phyloP scores from a whole-genome alignment of 2,329 filamentous ascomycete genomes.

The Fusarium duplospermum region DNA sequence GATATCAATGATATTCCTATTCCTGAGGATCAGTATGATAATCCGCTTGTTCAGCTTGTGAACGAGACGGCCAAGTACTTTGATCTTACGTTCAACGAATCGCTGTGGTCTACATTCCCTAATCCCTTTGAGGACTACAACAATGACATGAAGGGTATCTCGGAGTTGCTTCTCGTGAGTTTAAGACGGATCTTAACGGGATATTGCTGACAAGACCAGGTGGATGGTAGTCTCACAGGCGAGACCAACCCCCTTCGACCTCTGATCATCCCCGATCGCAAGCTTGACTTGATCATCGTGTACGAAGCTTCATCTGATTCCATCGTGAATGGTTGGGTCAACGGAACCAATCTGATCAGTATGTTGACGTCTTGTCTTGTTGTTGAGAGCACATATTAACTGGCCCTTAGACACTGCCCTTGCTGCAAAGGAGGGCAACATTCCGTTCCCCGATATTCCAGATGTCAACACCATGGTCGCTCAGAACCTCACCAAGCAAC shows the following conservation, averaged over 20 bases:
- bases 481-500: conserved; percentile 40
- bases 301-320: conserved; percentile 47
- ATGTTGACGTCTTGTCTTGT: neutral
- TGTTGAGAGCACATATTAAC: neutral
- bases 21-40: conserved; percentile 26
- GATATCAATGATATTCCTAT: conserved; percentile 37
- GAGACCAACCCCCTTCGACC: conserved; percentile 47
- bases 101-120: conserved; percentile 46
- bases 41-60: conserved; percentile 38
- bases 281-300: conserved; percentile 46
- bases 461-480: conserved; percentile 43
- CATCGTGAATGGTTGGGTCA: conserved; percentile 40
- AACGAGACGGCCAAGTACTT: conserved; percentile 41
- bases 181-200: rapidly evolving
- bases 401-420: conserved; percentile 17
- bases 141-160: conserved; percentile 38
- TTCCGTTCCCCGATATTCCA: conserved; percentile 45
- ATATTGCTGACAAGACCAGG: conserved; percentile 1
- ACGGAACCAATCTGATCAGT: conserved; percentile 45
- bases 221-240: conserved; percentile 48
- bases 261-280: conserved; percentile 44
- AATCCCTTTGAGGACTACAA: conserved; percentile 48
- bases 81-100: conserved; percentile 45
- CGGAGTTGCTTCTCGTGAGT: conserved; percentile 43
- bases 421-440: conserved; percentile 38